phyloP scores from a whole-genome alignment of 305 asterid genomes.

The Fraxinus xanthoxyloides region DNA sequence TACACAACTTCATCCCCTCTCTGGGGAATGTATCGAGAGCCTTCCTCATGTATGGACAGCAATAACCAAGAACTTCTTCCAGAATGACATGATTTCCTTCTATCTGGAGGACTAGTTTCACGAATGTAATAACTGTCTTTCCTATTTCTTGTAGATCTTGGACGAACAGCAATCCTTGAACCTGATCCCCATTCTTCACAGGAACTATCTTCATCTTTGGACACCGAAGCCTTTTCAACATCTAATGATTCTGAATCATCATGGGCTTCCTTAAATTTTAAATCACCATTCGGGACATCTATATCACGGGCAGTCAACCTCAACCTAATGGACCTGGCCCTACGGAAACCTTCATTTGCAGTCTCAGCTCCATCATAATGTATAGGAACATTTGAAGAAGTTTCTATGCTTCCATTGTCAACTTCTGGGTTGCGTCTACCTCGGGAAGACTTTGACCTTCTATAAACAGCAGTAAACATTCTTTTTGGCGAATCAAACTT shows the following conservation, averaged over 20 bases:
- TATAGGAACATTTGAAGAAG: constrained; percentile 55
- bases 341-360: constrained; percentile 57
- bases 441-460: constrained; percentile 64
- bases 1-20: constrained; percentile 80
- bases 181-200: constrained; percentile 52
- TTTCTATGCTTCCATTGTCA: constrained; percentile 44
- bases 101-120: constrained; percentile 54
- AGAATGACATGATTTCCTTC: constrained; percentile 53
- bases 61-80: constrained; percentile 83
- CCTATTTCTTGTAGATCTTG: constrained; percentile 72
- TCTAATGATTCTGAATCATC: constrained; percentile 52
- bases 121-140: constrained; percentile 52
- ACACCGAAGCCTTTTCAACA: constrained; percentile 44
- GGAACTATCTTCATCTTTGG: constrained; percentile 50
- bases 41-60: constrained; percentile 83
- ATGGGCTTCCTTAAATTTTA: constrained; percentile 37
- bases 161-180: constrained; percentile 49
- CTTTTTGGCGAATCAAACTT: constrained; percentile 56
- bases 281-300: constrained; percentile 35
- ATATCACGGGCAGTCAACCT: constrained; percentile 50
- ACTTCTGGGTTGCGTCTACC: constrained; percentile 52
- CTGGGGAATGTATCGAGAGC: constrained; percentile 89
- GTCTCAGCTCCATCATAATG: constrained; percentile 42
- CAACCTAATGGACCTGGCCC: constrained; percentile 65
- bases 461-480: constrained; percentile 76